Percentiles rank a stretch among this genome's conserved stretches.
Conservation (phyloP, 352 stramenopile genomes). For the Phytophthora macrochlamydospora region DNA sequence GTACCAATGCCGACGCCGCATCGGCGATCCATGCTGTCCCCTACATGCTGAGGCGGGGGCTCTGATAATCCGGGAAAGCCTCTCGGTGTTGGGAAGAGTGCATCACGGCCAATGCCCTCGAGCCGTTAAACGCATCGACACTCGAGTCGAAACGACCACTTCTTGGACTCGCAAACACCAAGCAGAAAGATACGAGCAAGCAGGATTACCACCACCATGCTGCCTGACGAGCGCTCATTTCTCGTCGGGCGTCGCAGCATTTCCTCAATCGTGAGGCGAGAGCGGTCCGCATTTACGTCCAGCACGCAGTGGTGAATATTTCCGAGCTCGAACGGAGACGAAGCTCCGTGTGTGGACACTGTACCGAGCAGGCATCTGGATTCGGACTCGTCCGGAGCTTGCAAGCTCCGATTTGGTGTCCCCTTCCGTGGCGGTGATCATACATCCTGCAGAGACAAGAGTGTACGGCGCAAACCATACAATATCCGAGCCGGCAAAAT, state of each 20-base stretch:
- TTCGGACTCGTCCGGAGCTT: background rate
- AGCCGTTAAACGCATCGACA: background rate
- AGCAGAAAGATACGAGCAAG: background rate
- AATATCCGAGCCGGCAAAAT: background rate
- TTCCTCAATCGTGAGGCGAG: too few relatives aligned
- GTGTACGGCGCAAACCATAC: background rate
- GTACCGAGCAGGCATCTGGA: background rate
- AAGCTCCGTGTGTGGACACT: background rate
- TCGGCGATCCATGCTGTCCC: background rate
- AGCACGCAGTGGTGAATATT: background rate
- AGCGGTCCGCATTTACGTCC: too few relatives aligned
- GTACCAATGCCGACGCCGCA: background rate
- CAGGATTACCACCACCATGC: too few relatives aligned
- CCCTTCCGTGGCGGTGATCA: background rate
- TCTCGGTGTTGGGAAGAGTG: background rate
- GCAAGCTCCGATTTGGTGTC: background rate
- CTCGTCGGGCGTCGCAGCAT: background rate
- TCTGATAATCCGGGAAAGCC: background rate
- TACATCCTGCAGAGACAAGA: background rate
- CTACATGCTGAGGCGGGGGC: background rate
- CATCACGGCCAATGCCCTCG: too few relatives aligned
- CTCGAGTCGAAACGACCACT: background rate
- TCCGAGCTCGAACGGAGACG: background rate
- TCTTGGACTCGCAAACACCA: background rate
- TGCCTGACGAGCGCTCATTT: background rate